Base-by-base conservation (phyloP, 1,139 yeast species). In the Yamadazyma pseudoaaseri region DNA sequence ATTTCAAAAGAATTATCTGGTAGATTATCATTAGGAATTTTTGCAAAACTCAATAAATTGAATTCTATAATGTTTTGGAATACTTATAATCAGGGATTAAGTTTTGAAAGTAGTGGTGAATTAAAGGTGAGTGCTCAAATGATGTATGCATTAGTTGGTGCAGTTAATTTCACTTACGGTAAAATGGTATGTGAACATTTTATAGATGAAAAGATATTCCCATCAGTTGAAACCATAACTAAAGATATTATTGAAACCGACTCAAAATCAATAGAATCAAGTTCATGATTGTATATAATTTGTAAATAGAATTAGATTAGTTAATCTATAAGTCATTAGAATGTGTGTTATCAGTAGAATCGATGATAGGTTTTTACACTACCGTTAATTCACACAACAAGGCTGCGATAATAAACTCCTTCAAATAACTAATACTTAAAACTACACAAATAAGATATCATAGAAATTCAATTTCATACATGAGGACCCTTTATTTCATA, bases 101-200 rank as follows among this genome's bases (percentile, higher is more conserved):
- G 70, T 27, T 79, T 80, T 47, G 72, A 71, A 37, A 53, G 53
- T 35, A 65, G 70, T 43, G 87, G 86, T 27, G 83, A 79, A 49
- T 42, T 56, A 45, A 58, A 49, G 38, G 81, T 86, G 4, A 75
- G 75, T 43, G 81, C 92, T 2, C 81, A 85, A 45, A 76, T 85
- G 52, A 59, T 86, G 35, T 74, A 76, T 49, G 90, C 96, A 6
- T 60, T 89, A 38, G 67, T 89, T 21, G 97, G 97, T 12, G 96
- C 94, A 2, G 75, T 90, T 31, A 68, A 84, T 30, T 63, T 81
- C 38, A 70, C 74, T 30, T 81, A 83, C 47, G 97, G 97, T 7
- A 73, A 76, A 47, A 46, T 41, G 2, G 67, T 58, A 13, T 81
- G 86, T 9, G 79, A 75, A 44, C 58, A 65, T 42, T 82, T 80